A percentile compares a stretch with the other conserved stretches of the same genome.
phyloP scores from a whole-genome alignment of 768 basidiomycete species.

The Calocybe indica region DNA sequence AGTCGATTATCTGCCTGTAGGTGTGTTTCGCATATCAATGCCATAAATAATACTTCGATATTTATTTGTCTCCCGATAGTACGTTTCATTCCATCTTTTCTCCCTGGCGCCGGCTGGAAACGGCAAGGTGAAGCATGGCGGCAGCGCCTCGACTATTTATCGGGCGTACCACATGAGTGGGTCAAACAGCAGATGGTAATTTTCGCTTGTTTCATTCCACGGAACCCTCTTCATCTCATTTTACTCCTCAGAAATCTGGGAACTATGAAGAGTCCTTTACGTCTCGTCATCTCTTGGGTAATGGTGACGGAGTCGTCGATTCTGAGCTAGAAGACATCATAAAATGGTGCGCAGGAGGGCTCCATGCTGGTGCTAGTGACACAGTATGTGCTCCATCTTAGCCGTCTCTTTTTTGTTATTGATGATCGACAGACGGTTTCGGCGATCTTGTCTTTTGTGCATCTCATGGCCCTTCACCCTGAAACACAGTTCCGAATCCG shows the following conservation, averaged over 20 bases:
- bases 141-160: conserved; percentile 26
- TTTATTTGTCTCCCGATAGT: conserved; percentile 18
- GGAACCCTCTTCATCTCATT: not conserved
- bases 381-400: conserved; percentile 23
- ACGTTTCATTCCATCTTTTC: conserved; percentile 42
- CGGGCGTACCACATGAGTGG: conserved; percentile 35
- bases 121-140: conserved; percentile 37
- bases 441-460: conserved; percentile 37
- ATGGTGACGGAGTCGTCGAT: conserved; percentile 13
- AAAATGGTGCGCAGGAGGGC: conserved; percentile 43
- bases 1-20: conserved; percentile 34
- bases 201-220: not conserved
- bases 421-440: conserved; percentile 36
- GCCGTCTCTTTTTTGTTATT: not conserved
- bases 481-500: conserved; percentile 32
- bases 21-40: conserved; percentile 15
- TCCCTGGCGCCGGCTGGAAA: conserved; percentile 46
- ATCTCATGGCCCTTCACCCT: conserved; percentile 43
- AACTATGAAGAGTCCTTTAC: conserved; percentile 37
- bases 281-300: conserved; percentile 27
- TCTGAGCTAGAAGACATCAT: conserved; percentile 37
- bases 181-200: conserved; percentile 39
- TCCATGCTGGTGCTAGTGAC: conserved; percentile 42
- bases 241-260: conserved; percentile 22
- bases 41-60: not conserved